Percentiles rank a stretch among this genome's conserved stretches.
Conservation (phyloP, 208 protist genomes). For the Wallacemonas sp. region DNA sequence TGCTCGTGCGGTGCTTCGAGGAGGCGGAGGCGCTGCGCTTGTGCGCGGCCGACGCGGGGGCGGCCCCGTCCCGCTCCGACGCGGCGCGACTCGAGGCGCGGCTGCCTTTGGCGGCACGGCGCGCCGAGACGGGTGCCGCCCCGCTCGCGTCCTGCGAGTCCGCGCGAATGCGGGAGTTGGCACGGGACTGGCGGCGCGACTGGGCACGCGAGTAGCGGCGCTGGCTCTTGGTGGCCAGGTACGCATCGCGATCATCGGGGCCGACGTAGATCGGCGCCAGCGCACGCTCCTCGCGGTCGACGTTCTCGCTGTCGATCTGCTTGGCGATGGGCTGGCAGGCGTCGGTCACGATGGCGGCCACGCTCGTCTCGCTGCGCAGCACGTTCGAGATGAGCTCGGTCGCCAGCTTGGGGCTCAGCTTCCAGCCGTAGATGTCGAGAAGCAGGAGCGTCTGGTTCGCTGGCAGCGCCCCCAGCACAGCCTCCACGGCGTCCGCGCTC, state of each 20-base stretch:
- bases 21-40: constrained; percentile 25
- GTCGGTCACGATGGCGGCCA: constrained; percentile 81
- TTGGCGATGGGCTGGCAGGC: constrained; percentile 62
- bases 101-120: constrained; percentile 16
- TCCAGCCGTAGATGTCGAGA: constrained; percentile 88
- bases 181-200: constrained; percentile 69
- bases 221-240: constrained; percentile 81
- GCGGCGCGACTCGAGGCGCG: background rate
- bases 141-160: constrained; percentile 11
- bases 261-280: constrained; percentile 81
- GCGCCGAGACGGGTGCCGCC: constrained; percentile 15
- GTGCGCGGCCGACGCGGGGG: background rate
- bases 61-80: constrained; percentile 1
- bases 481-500: constrained; percentile 46
- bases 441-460: constrained; percentile 73
- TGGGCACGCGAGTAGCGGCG: constrained; percentile 74
- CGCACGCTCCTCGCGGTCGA: constrained; percentile 52
- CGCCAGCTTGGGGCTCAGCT: constrained; percentile 39
- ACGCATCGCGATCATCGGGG: constrained; percentile 84
- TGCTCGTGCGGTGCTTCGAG: constrained; percentile 20
- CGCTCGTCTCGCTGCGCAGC: constrained; percentile 46
- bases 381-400: constrained; percentile 42
- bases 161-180: constrained; percentile 27
- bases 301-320: constrained; percentile 64
- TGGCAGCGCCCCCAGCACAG: constrained; percentile 55